These are phyloP conservation scores for Rhynchosporium graminicola DNA, from an alignment of 2,329 filamentous ascomycete genomes.

Conservation along the genomic window DNA sequence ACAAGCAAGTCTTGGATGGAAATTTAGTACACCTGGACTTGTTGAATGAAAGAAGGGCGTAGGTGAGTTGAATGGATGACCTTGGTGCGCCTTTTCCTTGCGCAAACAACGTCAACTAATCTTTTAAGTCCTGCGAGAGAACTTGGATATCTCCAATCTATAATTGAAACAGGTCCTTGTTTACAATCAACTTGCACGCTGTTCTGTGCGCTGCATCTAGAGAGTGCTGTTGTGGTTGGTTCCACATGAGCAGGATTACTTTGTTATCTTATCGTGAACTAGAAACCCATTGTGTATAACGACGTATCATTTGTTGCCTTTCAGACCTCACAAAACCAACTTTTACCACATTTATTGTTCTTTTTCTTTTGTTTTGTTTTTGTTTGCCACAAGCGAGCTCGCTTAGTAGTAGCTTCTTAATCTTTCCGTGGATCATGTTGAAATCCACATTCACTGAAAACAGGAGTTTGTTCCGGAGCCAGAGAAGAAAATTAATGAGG, in stretches of 20 bases:
- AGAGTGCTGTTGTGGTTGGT: background rate
- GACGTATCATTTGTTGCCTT: background rate
- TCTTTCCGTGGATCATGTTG: background rate
- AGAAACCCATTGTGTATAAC: no score
- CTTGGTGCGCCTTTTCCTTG: background rate
- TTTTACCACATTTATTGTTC: background rate
- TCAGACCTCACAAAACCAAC: background rate
- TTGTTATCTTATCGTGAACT: no score
- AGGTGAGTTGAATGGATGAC: background rate
- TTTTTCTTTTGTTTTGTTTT: background rate
- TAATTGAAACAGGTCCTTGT: background rate
- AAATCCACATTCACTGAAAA: no score
- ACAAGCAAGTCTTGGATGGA: background rate
- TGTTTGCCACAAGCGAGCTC: background rate
- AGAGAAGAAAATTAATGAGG: no score
- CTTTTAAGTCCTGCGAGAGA: background rate
- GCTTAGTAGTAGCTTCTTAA: background rate
- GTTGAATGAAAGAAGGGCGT: background rate
- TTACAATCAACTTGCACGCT: background rate
- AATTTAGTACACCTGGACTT: background rate
- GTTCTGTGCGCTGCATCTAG: background rate
- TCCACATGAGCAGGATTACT: no score
- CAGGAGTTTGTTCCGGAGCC: no score
- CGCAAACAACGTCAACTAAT: background rate
- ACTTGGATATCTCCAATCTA: background rate